These are phyloP conservation scores for Talaromyces funiculosus DNA, from an alignment of 2,329 filamentous ascomycete genomes.

Conservation along the genomic window DNA sequence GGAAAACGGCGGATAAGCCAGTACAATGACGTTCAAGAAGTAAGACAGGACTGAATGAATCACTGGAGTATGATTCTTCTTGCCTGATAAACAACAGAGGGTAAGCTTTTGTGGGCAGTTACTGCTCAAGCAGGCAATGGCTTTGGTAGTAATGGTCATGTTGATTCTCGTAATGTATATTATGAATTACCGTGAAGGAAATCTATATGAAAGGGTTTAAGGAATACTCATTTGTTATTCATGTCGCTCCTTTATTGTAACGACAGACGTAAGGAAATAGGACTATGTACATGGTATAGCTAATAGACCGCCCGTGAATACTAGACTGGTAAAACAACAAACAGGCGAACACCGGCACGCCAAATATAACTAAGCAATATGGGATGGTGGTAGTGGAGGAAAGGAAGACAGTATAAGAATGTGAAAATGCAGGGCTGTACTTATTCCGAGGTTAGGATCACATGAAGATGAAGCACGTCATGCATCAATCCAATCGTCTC, in stretches of 20 bases:
- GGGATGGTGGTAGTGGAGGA: neutral
- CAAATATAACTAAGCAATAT: neutral
- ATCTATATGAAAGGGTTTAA: neutral
- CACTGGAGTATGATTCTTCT: neutral
- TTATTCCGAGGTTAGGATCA: neutral
- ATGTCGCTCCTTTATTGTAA: neutral
- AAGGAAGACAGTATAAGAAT: neutral
- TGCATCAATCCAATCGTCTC: neutral
- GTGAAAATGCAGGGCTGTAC: neutral
- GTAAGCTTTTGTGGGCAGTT: neutral
- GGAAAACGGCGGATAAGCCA: too few species aligned
- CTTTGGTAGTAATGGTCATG: neutral
- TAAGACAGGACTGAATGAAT: too few species aligned
- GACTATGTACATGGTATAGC: slow-evolving; percentile 10
- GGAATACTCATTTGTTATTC: neutral
- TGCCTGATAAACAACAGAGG: neutral
- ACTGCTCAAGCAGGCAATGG: neutral
- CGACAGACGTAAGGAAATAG: neutral
- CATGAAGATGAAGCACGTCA: neutral
- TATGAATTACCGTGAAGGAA: neutral
- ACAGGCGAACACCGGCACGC: slow-evolving; percentile 7
- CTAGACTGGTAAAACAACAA: neutral
- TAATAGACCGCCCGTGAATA: slow-evolving; percentile 3
- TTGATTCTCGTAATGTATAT: neutral
- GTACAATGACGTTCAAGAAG: neutral